A percentile compares a stretch with the other conserved stretches of the same genome.
These are phyloP conservation scores for Ceratocystiopsis sp. DNA, from an alignment of 2,329 filamentous ascomycete species.

Conservation along the genomic window DNA sequence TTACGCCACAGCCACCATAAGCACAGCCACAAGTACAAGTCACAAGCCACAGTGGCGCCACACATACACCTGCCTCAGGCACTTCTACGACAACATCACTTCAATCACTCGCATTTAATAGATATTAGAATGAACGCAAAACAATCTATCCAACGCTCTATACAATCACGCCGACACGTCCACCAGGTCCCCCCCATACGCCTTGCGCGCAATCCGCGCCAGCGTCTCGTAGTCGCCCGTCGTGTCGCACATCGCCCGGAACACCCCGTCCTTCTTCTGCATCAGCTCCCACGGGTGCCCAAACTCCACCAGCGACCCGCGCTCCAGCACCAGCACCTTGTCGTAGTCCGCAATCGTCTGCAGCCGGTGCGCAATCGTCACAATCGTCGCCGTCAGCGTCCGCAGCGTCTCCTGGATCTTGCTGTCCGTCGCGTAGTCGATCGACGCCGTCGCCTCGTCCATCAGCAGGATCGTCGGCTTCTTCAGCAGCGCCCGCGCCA, in stretches of 20 bases:
- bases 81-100: too few species aligned
- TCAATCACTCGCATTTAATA: too few species aligned
- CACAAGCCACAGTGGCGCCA: too few species aligned
- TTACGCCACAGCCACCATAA: too few species aligned
- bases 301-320: conserved; percentile 73
- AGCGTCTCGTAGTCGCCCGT: conserved; percentile 39
- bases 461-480: conserved; percentile 88
- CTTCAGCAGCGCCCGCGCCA: conserved; percentile 85
- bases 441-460: conserved; percentile 96
- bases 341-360: conserved; percentile 98
- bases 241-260: conserved; percentile 47
- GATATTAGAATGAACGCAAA: too few species aligned
- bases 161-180: neutral
- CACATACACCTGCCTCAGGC: too few species aligned
- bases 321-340: conserved; percentile 87
- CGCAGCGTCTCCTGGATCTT: conserved; percentile 96
- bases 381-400: conserved; percentile 82
- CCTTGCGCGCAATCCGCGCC: conserved; percentile 37
- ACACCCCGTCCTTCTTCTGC: conserved; percentile 47
- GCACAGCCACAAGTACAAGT: too few species aligned
- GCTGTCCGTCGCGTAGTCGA: conserved; percentile 87
- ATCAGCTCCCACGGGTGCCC: conserved; percentile 79
- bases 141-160: too few species aligned
- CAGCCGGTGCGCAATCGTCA: conserved; percentile 89
- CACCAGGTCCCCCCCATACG: conserved; percentile 16